Conservation (phyloP, 2,329 filamentous ascomycete species). For the Claviceps africana region DNA sequence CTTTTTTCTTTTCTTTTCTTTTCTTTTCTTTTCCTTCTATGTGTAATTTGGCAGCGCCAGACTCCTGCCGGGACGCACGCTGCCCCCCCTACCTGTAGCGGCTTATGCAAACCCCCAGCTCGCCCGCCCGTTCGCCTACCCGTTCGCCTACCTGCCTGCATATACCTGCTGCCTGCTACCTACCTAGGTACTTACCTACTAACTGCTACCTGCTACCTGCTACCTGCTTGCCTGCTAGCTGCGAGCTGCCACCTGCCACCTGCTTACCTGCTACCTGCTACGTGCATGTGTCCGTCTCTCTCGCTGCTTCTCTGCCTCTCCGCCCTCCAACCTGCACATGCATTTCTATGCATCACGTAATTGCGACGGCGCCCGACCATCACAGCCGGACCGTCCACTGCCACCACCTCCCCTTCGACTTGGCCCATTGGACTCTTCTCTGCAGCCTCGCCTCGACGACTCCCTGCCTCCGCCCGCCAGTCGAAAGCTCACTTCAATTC, state of each 20-base stretch:
- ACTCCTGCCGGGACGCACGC: too few relatives aligned
- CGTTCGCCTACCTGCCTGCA: too few relatives aligned
- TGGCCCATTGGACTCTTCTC: background rate
- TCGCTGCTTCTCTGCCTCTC: too few relatives aligned
- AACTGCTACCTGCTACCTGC: background rate
- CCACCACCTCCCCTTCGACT: background rate
- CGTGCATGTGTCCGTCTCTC: too few relatives aligned
- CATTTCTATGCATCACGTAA: slow-evolving; percentile 4
- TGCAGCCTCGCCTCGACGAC: background rate
- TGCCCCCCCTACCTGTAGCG: too few relatives aligned
- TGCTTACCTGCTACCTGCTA: too few relatives aligned
- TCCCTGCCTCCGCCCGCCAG: background rate
- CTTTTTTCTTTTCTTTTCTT: background rate
- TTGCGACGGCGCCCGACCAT: background rate
- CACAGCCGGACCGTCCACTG: too few relatives aligned
- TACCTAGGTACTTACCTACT: too few relatives aligned
- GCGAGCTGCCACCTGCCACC: too few relatives aligned
- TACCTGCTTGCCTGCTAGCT: background rate
- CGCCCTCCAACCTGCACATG: background rate
- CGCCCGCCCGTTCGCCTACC: too few relatives aligned
- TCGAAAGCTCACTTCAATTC: background rate
- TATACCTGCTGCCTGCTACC: too few relatives aligned
- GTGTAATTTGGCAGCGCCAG: background rate
- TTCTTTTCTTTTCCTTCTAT: background rate
- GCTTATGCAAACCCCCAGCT: too few relatives aligned